Conservation (phyloP, 345 rosid species). For the Tarenaya hassleriana region DNA sequence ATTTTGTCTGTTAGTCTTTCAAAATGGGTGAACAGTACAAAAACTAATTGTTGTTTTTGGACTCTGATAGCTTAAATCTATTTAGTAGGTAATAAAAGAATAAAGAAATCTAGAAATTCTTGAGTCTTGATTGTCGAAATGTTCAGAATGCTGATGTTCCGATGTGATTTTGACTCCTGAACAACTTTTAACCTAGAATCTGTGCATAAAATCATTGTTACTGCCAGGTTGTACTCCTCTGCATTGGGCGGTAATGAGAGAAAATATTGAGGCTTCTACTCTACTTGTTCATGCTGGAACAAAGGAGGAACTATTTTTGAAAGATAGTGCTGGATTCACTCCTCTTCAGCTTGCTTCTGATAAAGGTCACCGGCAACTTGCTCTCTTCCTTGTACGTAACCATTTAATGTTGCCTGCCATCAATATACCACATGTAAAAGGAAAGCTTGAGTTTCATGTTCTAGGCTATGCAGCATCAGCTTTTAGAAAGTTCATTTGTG, state of each 20-base stretch:
- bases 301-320: slow-evolving; percentile 61
- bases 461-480: too few relatives aligned
- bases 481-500: too few relatives aligned
- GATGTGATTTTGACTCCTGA: neutral
- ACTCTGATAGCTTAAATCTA: too few relatives aligned
- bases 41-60: too few relatives aligned
- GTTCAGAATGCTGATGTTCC: slow-evolving; percentile 8
- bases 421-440: neutral
- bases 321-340: slow-evolving; percentile 81
- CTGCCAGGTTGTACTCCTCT: slow-evolving; percentile 86
- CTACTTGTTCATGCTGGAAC: slow-evolving; percentile 88
- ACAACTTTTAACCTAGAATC: slow-evolving; percentile 4
- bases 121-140: slow-evolving; percentile 5
- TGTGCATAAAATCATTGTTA: slow-evolving; percentile 12
- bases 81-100: neutral
- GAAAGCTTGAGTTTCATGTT: neutral
- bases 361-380: slow-evolving; percentile 87
- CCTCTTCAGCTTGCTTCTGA: slow-evolving; percentile 84
- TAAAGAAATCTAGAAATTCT: slow-evolving; percentile 5
- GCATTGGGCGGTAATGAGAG: slow-evolving; percentile 88
- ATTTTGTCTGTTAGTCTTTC: too few relatives aligned
- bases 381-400: slow-evolving; percentile 83
- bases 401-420: slow-evolving; percentile 27
- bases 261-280: slow-evolving; percentile 72
- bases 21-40: too few relatives aligned